Percentiles rank a stretch among this genome's conserved stretches.
Evolutionary conservation across 768 basidiomycete species (phyloP).

Genomic region (Phlegmacium glaucopus): DNA sequence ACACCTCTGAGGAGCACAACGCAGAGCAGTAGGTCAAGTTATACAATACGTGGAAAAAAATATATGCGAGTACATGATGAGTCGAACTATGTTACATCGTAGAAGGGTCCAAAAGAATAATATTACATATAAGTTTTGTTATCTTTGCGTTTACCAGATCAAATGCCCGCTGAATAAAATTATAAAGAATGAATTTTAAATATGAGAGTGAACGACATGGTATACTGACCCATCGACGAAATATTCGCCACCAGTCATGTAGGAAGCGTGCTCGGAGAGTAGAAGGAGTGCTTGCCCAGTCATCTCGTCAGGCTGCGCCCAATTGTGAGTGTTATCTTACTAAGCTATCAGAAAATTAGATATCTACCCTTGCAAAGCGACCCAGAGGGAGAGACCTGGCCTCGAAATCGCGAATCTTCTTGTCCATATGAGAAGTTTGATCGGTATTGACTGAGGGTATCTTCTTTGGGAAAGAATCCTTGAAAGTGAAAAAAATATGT

Average conservation of each 20-base stretch:
- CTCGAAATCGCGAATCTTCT: slow-evolving; percentile 46
- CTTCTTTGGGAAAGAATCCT: background rate
- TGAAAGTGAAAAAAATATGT: background rate
- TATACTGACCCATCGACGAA: slow-evolving; percentile 50
- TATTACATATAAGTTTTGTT: too few relatives aligned
- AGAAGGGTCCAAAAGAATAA: too few relatives aligned
- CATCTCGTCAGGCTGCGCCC: slow-evolving; percentile 50
- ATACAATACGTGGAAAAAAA: too few relatives aligned
- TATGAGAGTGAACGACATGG: background rate
- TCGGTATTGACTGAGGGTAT: slow-evolving; percentile 51
- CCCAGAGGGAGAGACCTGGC: slow-evolving; percentile 45
- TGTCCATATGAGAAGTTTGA: slow-evolving; percentile 53
- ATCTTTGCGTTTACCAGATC: too few relatives aligned
- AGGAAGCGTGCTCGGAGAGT: slow-evolving; percentile 47
- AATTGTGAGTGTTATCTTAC: background rate
- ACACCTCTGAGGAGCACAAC: background rate
- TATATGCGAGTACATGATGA: too few relatives aligned
- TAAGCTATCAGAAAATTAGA: background rate
- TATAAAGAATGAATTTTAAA: too few relatives aligned
- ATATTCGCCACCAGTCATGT: slow-evolving; percentile 59
- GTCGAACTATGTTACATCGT: too few relatives aligned
- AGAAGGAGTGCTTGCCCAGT: slow-evolving; percentile 51
- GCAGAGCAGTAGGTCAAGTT: slow-evolving; percentile 7
- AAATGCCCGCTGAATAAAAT: too few relatives aligned
- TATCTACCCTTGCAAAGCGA: slow-evolving; percentile 52